phyloP scores from a whole-genome alignment of 805 yeast species.

The Metschnikowia picachoensis region DNA sequence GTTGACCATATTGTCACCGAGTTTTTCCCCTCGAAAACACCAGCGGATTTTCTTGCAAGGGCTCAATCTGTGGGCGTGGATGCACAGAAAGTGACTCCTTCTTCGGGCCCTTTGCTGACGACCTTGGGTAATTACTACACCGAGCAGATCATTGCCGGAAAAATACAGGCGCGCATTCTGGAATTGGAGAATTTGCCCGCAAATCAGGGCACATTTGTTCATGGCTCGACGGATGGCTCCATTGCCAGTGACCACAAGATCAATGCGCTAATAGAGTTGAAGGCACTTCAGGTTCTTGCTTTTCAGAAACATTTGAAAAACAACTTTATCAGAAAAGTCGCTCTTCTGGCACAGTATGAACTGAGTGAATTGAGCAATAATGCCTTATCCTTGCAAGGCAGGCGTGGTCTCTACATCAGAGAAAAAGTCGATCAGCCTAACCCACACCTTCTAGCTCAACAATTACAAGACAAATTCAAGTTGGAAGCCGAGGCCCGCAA shows the following conservation, averaged over 20 bases:
- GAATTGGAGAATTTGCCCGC: slow-evolving; percentile 68
- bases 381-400: slow-evolving; percentile 60
- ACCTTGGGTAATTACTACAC: slow-evolving; percentile 47
- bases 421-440: slow-evolving; percentile 68
- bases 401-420: slow-evolving; percentile 63
- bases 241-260: slow-evolving; percentile 42
- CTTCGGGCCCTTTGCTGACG: slow-evolving; percentile 32
- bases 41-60: slow-evolving; percentile 21
- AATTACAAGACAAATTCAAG: slow-evolving; percentile 67
- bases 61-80: slow-evolving; percentile 41
- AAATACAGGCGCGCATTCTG: slow-evolving; percentile 52
- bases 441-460: slow-evolving; percentile 72
- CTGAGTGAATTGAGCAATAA: slow-evolving; percentile 48
- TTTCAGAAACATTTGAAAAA: slow-evolving; percentile 71
- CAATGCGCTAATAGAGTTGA: slow-evolving; percentile 66
- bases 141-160: slow-evolving; percentile 52
- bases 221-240: slow-evolving; percentile 13
- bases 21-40: slow-evolving; percentile 5
- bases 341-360: slow-evolving; percentile 54
- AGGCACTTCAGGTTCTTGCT: slow-evolving; percentile 58
- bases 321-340: slow-evolving; percentile 48
- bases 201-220: slow-evolving; percentile 54
- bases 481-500: slow-evolving; percentile 50
- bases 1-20: slow-evolving; percentile 11
- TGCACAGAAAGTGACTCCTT: slow-evolving; percentile 20